Percentiles rank a stretch among this genome's conserved stretches.
These are phyloP conservation scores for Prunus armeniaca DNA, from an alignment of 306 rosid genomes.

Conservation along the genomic window DNA sequence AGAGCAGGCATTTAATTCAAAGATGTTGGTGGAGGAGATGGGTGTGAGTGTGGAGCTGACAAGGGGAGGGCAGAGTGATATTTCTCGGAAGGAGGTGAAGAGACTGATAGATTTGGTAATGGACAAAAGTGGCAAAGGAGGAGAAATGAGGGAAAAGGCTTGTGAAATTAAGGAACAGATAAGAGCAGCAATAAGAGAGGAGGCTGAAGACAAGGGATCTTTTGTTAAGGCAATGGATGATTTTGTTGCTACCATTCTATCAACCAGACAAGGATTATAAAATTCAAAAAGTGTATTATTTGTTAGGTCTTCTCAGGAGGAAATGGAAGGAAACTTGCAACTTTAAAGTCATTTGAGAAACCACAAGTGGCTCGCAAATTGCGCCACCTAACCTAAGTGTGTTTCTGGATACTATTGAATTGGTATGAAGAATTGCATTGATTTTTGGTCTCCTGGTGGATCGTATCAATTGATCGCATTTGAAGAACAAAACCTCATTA, in stretches of 20 bases:
- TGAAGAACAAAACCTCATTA: no score
- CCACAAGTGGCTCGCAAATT: no score
- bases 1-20: slow-evolving; percentile 67
- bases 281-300: no score
- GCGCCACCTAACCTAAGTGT: no score
- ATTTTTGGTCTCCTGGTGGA: no score
- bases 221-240: slow-evolving; percentile 36
- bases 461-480: no score
- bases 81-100: slow-evolving; percentile 39
- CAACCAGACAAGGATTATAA: not conserved
- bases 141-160: slow-evolving; percentile 51
- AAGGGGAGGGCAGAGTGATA: slow-evolving; percentile 33
- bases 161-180: slow-evolving; percentile 29
- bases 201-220: slow-evolving; percentile 39
- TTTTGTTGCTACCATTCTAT: slow-evolving; percentile 22
- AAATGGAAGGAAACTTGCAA: no score
- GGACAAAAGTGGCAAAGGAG: slow-evolving; percentile 43
- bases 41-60: slow-evolving; percentile 60
- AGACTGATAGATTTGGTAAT: slow-evolving; percentile 45
- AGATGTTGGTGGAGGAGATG: slow-evolving; percentile 72
- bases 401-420: no score
- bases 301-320: no score
- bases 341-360: no score
- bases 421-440: no score
- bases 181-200: slow-evolving; percentile 33